Base-by-base conservation (phyloP, 2,329 filamentous ascomycete species). In the Magnaporthiopsis rhizophila region DNA sequence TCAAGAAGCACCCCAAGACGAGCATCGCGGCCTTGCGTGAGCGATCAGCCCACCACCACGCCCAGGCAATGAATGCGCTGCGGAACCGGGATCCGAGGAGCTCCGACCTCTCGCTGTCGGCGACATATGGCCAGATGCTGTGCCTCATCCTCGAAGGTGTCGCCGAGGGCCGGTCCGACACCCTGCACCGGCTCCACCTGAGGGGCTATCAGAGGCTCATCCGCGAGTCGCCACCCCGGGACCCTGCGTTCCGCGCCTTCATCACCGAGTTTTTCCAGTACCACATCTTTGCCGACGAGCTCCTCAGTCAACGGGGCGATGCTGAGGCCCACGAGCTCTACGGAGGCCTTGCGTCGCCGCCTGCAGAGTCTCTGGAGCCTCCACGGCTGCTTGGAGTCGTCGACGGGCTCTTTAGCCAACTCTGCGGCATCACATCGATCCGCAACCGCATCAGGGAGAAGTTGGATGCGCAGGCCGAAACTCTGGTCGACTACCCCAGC, bases 251-350 rank as follows among this genome's bases (percentile, higher is more conserved):
- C 71, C 71, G 79, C 34, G 77, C 79, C 12, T 86, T 86, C 69
- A 83, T 86, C 65, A 87, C 88, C 67, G 88, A 90, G 73, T 94
- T 96, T 76, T 94, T 96, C 74, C 89, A 92, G 72, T 96, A 95
- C 70, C 91, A 95, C 73, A 85, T 88, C 57, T 84, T 81, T 66
- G 84, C 84, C n/a, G 85, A 88, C 69, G 84, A 88, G 66, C 75
- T 88, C 1, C 74, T 71, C 30, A 45, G 38, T 45, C 38, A 45
- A 45, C 38, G 15, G 38, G 38, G 15, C 13, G 38, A 45, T 18
- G 38, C 38, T 18, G 11, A 2, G 38, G 71, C 71, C 18, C 76
- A 75, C 9, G 71, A 81, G 11, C 76, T 76, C n/a, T 74, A 75
- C 0, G 77, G 80, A 62, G 38, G 15, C 13, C 38, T 18, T 18